Percentiles rank a stretch among this genome's conserved stretches.
Conservation (phyloP, 2,329 filamentous ascomycete genomes). For the Samsoniella hepiali region DNA sequence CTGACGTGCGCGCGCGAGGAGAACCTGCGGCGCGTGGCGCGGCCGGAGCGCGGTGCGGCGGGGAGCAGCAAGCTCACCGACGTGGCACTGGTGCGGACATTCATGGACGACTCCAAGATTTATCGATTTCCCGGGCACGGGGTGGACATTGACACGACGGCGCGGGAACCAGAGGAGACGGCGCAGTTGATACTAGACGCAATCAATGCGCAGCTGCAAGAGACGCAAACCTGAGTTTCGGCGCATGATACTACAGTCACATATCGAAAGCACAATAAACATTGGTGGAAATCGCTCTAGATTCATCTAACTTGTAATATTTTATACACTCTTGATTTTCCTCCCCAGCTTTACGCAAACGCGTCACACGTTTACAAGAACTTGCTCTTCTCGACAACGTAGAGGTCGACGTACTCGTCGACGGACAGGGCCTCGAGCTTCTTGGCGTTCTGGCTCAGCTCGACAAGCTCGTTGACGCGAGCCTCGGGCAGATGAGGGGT, state of each 20-base stretch:
- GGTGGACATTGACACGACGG: slow-evolving; percentile 28
- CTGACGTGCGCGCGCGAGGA: slow-evolving; percentile 28
- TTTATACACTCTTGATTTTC: slow-evolving; percentile 6
- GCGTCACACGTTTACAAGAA: slow-evolving; percentile 40
- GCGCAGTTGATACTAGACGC: slow-evolving; percentile 22
- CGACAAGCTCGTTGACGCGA: slow-evolving; percentile 77
- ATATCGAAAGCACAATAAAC: neutral
- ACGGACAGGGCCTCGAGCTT: slow-evolving; percentile 77
- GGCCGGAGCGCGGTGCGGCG: slow-evolving; percentile 16
- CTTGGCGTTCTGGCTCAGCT: slow-evolving; percentile 71
- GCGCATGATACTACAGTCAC: neutral
- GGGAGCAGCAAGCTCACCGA: slow-evolving; percentile 26
- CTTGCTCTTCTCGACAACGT: slow-evolving; percentile 60
- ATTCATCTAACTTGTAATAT: slow-evolving; percentile 7
- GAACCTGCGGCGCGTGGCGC: slow-evolving; percentile 24
- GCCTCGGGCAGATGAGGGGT: slow-evolving; percentile 74
- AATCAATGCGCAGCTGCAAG: slow-evolving; percentile 3
- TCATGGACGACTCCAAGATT: slow-evolving; percentile 24
- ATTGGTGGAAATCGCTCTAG: slow-evolving; percentile 8
- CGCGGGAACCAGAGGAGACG: slow-evolving; percentile 24
- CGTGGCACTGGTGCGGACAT: slow-evolving; percentile 21
- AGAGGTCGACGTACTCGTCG: slow-evolving; percentile 92
- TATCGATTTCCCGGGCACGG: slow-evolving; percentile 24
- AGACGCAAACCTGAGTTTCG: neutral
- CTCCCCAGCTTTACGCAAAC: neutral